Conservation (phyloP, 352 stramenopile genomes). For the Pythium utonaiense region DNA sequence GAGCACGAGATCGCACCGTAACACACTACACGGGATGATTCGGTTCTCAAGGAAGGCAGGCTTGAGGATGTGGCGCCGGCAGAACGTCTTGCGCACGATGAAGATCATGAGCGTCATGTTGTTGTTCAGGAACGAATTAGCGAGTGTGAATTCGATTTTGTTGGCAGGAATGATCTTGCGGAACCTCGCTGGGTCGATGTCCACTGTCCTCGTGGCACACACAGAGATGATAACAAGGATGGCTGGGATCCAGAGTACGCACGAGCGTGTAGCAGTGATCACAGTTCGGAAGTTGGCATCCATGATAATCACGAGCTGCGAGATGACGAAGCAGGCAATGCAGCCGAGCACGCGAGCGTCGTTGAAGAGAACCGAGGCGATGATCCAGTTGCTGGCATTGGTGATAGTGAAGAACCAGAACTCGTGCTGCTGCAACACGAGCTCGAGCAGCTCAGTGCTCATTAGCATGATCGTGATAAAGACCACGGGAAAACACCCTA, state of each 20-base stretch:
- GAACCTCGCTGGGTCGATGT: constrained; percentile 19
- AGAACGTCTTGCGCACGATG: constrained; percentile 15
- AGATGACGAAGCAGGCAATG: constrained; percentile 19
- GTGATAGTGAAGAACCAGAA: constrained; percentile 27
- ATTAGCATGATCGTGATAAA: constrained; percentile 12
- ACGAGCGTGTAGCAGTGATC: constrained; percentile 3
- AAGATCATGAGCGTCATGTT: constrained; percentile 25
- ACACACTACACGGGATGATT: constrained; percentile 6
- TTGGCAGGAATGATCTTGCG: constrained; percentile 8
- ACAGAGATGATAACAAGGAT: constrained; percentile 15
- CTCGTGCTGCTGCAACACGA: constrained; percentile 21
- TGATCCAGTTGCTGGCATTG: constrained; percentile 21
- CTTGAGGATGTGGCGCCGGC: constrained; percentile 2
- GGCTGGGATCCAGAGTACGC: constrained; percentile 15
- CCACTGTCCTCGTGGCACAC: constrained; percentile 6
- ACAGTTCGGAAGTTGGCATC: constrained; percentile 26
- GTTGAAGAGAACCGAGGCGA: constrained; percentile 12
- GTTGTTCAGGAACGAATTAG: constrained; percentile 27
- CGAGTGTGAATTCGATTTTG: constrained; percentile 20
- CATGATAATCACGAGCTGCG: constrained; percentile 17
- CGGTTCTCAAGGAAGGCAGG: constrained; percentile 5
- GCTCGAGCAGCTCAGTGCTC: constrained; percentile 11
- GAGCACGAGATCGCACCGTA: constrained; percentile 17
- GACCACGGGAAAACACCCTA: constrained; percentile 7
- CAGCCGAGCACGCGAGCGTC: constrained; percentile 12